Base-by-base conservation (phyloP, 2,329 filamentous ascomycete genomes). In the Metarhizium guizhouense region DNA sequence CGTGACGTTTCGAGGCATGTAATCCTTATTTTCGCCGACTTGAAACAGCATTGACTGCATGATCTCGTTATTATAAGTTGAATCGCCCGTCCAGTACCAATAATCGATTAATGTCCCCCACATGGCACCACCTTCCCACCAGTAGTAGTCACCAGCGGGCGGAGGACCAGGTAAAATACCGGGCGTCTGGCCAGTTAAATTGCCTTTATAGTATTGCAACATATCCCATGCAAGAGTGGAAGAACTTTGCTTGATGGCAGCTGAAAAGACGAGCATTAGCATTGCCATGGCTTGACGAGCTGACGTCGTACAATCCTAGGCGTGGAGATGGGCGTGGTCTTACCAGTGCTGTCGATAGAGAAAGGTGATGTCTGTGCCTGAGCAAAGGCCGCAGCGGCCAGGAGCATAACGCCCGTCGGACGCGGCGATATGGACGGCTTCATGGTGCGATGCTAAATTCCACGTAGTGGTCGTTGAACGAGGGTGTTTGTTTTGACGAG, bases 101-200 rank as follows among this genome's bases (percentile, higher is more conserved):
- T 86, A 86, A 66, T 86, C 81, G 57, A 87, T 77, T 59, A 85
- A 65, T 1, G 80, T 78, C 62, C 81, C 79, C 73, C 84, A 85
- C 72, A 87, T 74, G 45, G 79, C 78, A 58, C 81, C 78, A 16
- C 76, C 80, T 67, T 86, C 82, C 84, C 83, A 87, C 83, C 83
- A 87, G 72, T 85, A 86, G 64, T 82, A 83, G 49, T 71, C 69
- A 29, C 74, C 75, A 20, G 57, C 64, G 4, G 74, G 72, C 7
- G 75, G 76, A 47, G 76, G 76, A 7, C 75, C 75, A 10, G 76
- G 76, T 6, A 78, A 66, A 56, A 77, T 76, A n/a, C 76, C 76
- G 3, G 74, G 73, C 3, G 71, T 73, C 59, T 71, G 65, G 18
- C 76, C 76, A 0, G 73, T 68, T 53, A 72, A 58, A 59, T 75